Conservation (phyloP, 2,329 filamentous ascomycete genomes). For the Mycosphaerelloides madeirae region DNA sequence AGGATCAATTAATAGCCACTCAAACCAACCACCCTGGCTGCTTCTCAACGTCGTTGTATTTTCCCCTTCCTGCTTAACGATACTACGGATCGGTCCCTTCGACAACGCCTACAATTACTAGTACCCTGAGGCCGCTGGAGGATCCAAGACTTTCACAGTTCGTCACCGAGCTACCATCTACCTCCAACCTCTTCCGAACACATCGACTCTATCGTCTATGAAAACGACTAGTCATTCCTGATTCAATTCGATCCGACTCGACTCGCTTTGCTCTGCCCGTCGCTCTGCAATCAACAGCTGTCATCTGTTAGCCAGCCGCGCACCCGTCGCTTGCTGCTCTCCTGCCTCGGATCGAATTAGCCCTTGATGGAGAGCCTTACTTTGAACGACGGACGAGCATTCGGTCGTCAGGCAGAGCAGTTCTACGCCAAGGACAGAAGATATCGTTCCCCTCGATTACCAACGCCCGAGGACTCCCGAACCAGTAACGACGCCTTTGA, state of each 20-base stretch:
- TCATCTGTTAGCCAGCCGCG: no score
- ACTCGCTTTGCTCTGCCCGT: no score
- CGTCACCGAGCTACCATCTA: no score
- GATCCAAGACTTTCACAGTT: no score
- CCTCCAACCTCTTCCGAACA: no score
- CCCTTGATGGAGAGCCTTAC: slow-evolving; percentile 19
- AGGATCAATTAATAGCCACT: slow-evolving; percentile 16
- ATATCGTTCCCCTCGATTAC: slow-evolving; percentile 27
- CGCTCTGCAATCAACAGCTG: no score
- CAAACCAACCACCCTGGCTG: slow-evolving; percentile 13
- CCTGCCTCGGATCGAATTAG: neutral
- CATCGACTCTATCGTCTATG: no score
- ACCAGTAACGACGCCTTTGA: slow-evolving; percentile 27
- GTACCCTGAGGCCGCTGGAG: no score
- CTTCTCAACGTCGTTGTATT: slow-evolving; percentile 1
- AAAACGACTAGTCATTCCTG: no score
- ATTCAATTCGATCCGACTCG: no score
- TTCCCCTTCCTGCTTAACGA: neutral
- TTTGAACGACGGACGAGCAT: slow-evolving; percentile 15
- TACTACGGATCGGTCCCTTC: neutral
- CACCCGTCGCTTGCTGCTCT: no score
- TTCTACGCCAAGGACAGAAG: slow-evolving; percentile 15
- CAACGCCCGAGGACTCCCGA: slow-evolving; percentile 29
- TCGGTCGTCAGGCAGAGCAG: slow-evolving; percentile 6
- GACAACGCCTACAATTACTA: neutral